Percentiles rank a stretch among this genome's conserved stretches.
These are phyloP conservation scores for Spatholobus suberectus DNA, from an alignment of 306 rosid genomes.

Conservation along the genomic window DNA sequence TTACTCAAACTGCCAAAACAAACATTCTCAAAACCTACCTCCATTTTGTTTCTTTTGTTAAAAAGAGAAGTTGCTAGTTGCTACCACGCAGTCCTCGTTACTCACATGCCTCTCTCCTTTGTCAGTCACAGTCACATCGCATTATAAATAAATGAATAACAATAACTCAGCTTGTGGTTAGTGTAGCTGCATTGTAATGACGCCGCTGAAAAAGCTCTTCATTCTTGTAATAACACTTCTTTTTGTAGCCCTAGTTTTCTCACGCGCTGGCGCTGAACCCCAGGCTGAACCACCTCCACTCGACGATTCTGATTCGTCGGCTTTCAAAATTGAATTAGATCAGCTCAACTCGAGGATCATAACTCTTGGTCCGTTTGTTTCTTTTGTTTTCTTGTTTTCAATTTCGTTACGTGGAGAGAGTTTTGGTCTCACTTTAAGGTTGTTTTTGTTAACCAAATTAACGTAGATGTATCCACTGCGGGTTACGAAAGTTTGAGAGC, in stretches of 20 bases:
- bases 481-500: too few species aligned
- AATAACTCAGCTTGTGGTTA: too few species aligned
- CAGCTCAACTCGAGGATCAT: constrained; percentile 64
- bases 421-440: neutral
- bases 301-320: constrained; percentile 49
- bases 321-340: constrained; percentile 56
- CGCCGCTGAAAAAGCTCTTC: constrained; percentile 51
- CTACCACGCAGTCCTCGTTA: too few species aligned
- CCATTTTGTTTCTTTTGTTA: too few species aligned
- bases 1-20: too few species aligned
- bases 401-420: neutral
- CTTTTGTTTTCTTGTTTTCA: neutral
- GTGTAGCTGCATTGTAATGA: constrained; percentile 53
- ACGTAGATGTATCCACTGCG: too few species aligned
- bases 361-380: constrained; percentile 59
- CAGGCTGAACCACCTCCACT: constrained; percentile 38
- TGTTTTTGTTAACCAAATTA: too few species aligned
- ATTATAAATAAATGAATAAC: too few species aligned
- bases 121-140: neutral
- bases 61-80: too few species aligned
- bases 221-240: constrained; percentile 31
- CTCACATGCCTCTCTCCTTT: too few species aligned
- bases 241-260: constrained; percentile 50
- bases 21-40: too few species aligned
- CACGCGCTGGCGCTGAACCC: constrained; percentile 39